These are phyloP conservation scores for Aechmea fasciata DNA, from an alignment of 176 grass and related monocot species.

Conservation along the genomic window DNA sequence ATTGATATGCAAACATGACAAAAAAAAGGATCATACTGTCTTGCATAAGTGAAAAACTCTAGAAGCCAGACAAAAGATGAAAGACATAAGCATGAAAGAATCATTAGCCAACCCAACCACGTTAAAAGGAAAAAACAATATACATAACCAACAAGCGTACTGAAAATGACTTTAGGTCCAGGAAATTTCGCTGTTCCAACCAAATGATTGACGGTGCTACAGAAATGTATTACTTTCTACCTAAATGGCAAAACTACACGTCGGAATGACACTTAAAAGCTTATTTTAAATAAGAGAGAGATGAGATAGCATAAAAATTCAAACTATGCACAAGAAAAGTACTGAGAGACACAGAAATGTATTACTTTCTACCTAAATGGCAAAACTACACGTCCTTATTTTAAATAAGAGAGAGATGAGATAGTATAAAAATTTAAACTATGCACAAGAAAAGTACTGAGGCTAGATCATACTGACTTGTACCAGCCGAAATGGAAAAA, in stretches of 20 bases:
- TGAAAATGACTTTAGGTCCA: neutral
- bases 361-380: too few relatives aligned
- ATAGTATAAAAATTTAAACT: neutral
- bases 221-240: too few relatives aligned
- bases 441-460: neutral
- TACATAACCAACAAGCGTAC: neutral
- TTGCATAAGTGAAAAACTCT: neutral
- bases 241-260: too few relatives aligned
- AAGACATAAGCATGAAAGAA: neutral
- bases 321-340: neutral
- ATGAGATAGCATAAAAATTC: neutral
- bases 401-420: neutral
- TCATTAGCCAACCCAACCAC: neutral
- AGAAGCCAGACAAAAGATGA: neutral
- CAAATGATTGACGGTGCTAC: neutral
- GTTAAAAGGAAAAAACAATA: conserved; percentile 3
- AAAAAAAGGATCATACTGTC: too few relatives aligned
- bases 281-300: neutral
- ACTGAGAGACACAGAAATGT: too few relatives aligned
- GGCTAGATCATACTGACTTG: neutral
- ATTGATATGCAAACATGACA: too few relatives aligned
- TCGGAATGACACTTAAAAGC: too few relatives aligned
- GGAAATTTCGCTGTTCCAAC: neutral
- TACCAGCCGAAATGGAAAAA: neutral
- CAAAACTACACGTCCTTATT: too few relatives aligned